These are phyloP conservation scores for Cicer bijugum DNA, from an alignment of 306 rosid species.

Conservation along the genomic window DNA sequence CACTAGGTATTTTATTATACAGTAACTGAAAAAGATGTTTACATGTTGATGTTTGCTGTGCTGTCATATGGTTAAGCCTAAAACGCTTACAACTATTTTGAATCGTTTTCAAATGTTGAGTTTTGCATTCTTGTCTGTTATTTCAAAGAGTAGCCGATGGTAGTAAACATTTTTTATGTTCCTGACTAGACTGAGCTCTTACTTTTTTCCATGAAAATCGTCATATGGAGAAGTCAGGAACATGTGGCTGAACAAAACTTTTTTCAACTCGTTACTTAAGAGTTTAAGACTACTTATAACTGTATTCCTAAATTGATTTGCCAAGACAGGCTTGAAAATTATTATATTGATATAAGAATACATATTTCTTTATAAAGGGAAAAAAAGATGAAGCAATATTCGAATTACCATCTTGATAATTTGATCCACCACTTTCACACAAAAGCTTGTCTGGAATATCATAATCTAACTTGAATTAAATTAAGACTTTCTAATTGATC, in stretches of 20 bases:
- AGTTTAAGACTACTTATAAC: background rate
- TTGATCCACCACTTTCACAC: conserved; percentile 19
- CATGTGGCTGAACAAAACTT: background rate
- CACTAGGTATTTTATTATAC: background rate
- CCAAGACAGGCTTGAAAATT: conserved; percentile 33
- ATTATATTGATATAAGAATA: conserved; percentile 33
- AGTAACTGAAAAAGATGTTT: conserved; percentile 12
- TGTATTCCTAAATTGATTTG: conserved; percentile 12
- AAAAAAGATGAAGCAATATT: background rate
- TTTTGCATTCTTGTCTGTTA: conserved; percentile 26
- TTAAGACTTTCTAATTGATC: conserved; percentile 56
- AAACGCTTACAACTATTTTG: conserved; percentile 4
- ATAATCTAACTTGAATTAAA: conserved; percentile 34
- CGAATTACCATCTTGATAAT: conserved; percentile 18
- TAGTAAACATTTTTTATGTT: conserved; percentile 12
- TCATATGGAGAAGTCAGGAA: background rate
- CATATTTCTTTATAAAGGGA: conserved; percentile 7
- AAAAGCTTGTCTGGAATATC: conserved; percentile 29
- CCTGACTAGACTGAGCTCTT: conserved; percentile 39
- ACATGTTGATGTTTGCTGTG: conserved; percentile 26
- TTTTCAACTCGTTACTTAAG: conserved; percentile 3
- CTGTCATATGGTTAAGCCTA: conserved; percentile 18
- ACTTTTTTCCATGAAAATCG: conserved; percentile 35
- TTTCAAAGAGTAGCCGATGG: conserved; percentile 8
- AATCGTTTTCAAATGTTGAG: background rate